Evolutionary conservation across 441 rosid species (phyloP).

Genomic region (Croton laevigatus): DNA sequence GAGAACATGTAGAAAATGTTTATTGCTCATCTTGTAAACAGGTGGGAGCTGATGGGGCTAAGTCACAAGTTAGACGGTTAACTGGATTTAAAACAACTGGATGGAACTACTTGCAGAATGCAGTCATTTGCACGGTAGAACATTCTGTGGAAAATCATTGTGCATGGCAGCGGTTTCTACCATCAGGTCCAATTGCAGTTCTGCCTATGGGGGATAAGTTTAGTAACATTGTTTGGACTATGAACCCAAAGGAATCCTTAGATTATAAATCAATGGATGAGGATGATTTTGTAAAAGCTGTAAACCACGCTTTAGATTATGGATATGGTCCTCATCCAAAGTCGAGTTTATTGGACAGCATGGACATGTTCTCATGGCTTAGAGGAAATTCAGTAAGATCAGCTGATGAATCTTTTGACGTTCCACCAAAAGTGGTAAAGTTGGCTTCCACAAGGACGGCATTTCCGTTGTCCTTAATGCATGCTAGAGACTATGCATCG

Average conservation of each 20-base stretch:
- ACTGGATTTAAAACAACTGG: constrained; percentile 79
- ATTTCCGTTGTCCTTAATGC: constrained; percentile 83
- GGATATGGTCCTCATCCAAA: constrained; percentile 87
- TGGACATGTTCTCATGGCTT: constrained; percentile 58
- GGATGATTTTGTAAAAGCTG: too few species aligned
- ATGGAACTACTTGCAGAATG: constrained; percentile 91
- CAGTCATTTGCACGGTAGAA: constrained; percentile 88
- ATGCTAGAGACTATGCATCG: constrained; percentile 66
- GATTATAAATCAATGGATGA: constrained; percentile 64
- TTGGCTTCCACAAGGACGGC: constrained; percentile 79
- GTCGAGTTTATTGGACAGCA: constrained; percentile 37
- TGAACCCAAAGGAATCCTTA: constrained; percentile 72
- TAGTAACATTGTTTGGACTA: constrained; percentile 96
- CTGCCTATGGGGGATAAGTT: constrained; percentile 80
- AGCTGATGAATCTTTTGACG: constrained; percentile 58
- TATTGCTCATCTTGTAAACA: constrained; percentile 24
- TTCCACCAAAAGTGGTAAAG: constrained; percentile 76
- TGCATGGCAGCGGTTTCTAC: constrained; percentile 96
- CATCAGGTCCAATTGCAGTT: constrained; percentile 87
- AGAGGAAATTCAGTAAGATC: constrained; percentile 41
- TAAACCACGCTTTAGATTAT: constrained; percentile 76
- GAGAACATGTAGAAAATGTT: constrained; percentile 2
- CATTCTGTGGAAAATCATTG: constrained; percentile 62
- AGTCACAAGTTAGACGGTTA: constrained; percentile 80
- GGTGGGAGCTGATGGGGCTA: constrained; percentile 97